phyloP scores from a whole-genome alignment of 2,329 filamentous ascomycete species.

The Xylariaceae sp. region DNA sequence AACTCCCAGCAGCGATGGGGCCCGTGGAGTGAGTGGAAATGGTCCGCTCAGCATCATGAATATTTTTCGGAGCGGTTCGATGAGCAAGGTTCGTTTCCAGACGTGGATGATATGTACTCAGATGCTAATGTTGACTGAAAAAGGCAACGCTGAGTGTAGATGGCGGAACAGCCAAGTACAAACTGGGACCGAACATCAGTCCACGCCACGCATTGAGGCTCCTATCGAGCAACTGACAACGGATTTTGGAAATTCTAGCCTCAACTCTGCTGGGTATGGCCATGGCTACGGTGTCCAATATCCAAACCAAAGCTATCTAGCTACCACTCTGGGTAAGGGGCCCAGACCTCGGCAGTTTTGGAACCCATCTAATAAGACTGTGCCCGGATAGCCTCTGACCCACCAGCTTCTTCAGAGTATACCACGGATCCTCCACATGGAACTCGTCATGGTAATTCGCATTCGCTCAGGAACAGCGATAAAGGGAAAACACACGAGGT shows the following conservation, averaged over 20 bases:
- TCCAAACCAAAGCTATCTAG: slow-evolving; percentile 1
- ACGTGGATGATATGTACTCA: neutral
- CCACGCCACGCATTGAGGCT: slow-evolving; percentile 24
- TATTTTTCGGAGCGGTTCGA: slow-evolving; percentile 25
- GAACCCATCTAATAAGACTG: slow-evolving; percentile 5
- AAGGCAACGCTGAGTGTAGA: slow-evolving; percentile 12
- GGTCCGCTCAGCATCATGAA: slow-evolving; percentile 21
- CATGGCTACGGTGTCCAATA: slow-evolving; percentile 5
- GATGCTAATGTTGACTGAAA: neutral
- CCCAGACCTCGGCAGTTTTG: neutral
- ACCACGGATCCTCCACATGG: slow-evolving; percentile 20
- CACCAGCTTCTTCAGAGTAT: slow-evolving; percentile 21
- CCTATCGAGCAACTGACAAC: slow-evolving; percentile 18
- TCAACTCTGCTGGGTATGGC: slow-evolving; percentile 19
- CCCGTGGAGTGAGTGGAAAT: slow-evolving; percentile 27
- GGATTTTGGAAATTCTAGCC: slow-evolving; percentile 18
- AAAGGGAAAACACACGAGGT: slow-evolving; percentile 16
- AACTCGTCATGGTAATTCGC: slow-evolving; percentile 7
- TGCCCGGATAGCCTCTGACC: slow-evolving; percentile 7
- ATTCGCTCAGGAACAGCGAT: slow-evolving; percentile 19
- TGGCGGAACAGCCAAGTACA: slow-evolving; percentile 4
- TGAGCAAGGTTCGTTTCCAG: slow-evolving; percentile 24
- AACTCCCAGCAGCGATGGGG: slow-evolving; percentile 19
- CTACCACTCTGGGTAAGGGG: slow-evolving; percentile 4
- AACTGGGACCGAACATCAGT: slow-evolving; percentile 19